phyloP scores from a whole-genome alignment of 2,329 filamentous ascomycete species.

The Triangularia verruculosa region DNA sequence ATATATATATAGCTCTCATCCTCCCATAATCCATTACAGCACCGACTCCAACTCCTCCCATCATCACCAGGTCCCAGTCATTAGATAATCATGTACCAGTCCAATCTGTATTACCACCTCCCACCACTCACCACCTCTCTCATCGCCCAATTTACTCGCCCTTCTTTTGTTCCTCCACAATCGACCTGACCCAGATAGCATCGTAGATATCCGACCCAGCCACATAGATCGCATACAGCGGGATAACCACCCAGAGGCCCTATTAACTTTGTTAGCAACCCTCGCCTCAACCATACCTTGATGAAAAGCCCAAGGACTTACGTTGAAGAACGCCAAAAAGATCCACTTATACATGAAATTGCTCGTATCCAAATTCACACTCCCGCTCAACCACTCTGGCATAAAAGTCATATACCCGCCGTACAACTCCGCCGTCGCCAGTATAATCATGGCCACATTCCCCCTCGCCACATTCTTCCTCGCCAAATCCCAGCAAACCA shows the following conservation, averaged over 20 bases:
- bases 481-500: slow-evolving; percentile 59
- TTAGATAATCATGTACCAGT: neutral
- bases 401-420: slow-evolving; percentile 70
- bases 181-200: slow-evolving; percentile 46
- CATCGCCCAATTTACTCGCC: neutral
- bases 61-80: neutral
- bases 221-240: slow-evolving; percentile 57
- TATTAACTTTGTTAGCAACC: neutral
- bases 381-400: slow-evolving; percentile 65
- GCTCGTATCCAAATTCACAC: slow-evolving; percentile 59
- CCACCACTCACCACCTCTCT: neutral
- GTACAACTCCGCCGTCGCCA: slow-evolving; percentile 65
- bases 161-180: slow-evolving; percentile 19
- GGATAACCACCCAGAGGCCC: slow-evolving; percentile 63
- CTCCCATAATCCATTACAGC: neutral
- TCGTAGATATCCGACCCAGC: slow-evolving; percentile 53
- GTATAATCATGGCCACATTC: slow-evolving; percentile 58
- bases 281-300: neutral
- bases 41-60: neutral
- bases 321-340: slow-evolving; percentile 66
- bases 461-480: slow-evolving; percentile 49
- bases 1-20: neutral
- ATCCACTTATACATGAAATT: slow-evolving; percentile 69
- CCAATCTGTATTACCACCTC: neutral
- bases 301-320: neutral